phyloP scores from a whole-genome alignment of 768 basidiomycete species.

The Lentinula detonsa region DNA sequence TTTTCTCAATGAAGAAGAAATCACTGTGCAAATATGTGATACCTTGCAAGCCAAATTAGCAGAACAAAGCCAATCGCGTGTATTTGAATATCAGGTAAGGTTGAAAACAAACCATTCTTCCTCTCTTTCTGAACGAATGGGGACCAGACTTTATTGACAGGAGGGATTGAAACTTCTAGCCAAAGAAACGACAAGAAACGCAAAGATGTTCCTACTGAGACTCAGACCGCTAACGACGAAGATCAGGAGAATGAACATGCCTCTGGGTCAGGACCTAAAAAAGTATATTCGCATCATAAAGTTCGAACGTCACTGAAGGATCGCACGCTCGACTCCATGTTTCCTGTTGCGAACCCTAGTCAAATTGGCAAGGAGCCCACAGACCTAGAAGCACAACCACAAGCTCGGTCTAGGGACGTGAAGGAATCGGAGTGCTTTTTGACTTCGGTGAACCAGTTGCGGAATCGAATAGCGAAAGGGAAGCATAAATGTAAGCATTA shows the following conservation, averaged over 20 bases:
- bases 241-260: background rate
- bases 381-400: constrained; percentile 7
- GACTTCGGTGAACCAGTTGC: constrained; percentile 64
- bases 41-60: constrained; percentile 62
- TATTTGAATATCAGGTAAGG: constrained; percentile 67
- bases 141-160: constrained; percentile 54
- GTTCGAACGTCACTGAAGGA: constrained; percentile 85
- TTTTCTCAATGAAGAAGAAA: constrained; percentile 86
- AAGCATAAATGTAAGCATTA: constrained; percentile 61
- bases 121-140: background rate
- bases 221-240: background rate
- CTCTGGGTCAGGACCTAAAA: constrained; percentile 30
- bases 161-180: constrained; percentile 33
- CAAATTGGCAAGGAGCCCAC: constrained; percentile 21
- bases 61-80: constrained; percentile 57
- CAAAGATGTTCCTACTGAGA: constrained; percentile 15
- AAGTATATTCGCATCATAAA: constrained; percentile 77
- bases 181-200: constrained; percentile 18
- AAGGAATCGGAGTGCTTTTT: constrained; percentile 73
- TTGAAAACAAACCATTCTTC: too few species aligned
- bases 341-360: constrained; percentile 58
- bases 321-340: constrained; percentile 94
- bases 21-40: constrained; percentile 73
- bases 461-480: constrained; percentile 50
- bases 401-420: constrained; percentile 43